phyloP scores from a whole-genome alignment of 2,329 filamentous ascomycete genomes.

The Penicillium concentricum region DNA sequence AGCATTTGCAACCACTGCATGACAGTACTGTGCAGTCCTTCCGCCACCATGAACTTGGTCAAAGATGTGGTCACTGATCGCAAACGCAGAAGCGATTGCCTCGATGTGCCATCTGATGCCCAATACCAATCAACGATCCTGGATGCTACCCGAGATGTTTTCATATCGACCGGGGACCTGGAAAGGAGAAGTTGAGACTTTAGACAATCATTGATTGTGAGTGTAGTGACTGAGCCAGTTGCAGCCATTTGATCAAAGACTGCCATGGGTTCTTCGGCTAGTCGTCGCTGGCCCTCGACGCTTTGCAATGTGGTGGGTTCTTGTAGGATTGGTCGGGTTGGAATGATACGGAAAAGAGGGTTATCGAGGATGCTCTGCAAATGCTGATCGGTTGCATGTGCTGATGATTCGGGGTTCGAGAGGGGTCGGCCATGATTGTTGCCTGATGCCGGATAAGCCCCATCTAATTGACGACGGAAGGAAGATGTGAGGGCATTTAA shows the following conservation, averaged over 20 bases:
- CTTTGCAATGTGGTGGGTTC: slow-evolving; percentile 13
- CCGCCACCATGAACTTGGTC: slow-evolving; percentile 42
- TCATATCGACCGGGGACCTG: slow-evolving; percentile 31
- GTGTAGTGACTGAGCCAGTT: slow-evolving; percentile 33
- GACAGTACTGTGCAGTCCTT: slow-evolving; percentile 35
- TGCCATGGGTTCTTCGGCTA: slow-evolving; percentile 34
- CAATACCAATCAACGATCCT: slow-evolving; percentile 42
- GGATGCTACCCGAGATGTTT: slow-evolving; percentile 33
- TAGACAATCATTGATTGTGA: slow-evolving; percentile 30
- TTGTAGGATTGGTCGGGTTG: slow-evolving; percentile 22
- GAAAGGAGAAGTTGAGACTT: slow-evolving; percentile 34
- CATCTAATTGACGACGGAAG: slow-evolving; percentile 63
- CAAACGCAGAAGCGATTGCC: slow-evolving; percentile 33
- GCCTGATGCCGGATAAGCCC: slow-evolving; percentile 50
- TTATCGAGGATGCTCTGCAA: slow-evolving; percentile 41
- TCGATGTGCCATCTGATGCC: slow-evolving; percentile 35
- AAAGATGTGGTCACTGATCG: slow-evolving; percentile 23
- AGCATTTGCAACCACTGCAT: slow-evolving; percentile 38
- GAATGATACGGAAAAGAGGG: slow-evolving; percentile 42
- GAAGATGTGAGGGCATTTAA: slow-evolving; percentile 61
- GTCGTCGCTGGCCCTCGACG: slow-evolving; percentile 18
- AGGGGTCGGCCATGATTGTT: slow-evolving; percentile 19
- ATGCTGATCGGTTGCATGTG: slow-evolving; percentile 39
- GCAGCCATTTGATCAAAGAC: slow-evolving; percentile 41
- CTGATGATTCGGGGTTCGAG: slow-evolving; percentile 29